Evolutionary conservation across 2,329 filamentous ascomycete species (phyloP), one percentile per base, ranked within the genome.

Genomic region (Aspergillus phoenicis): DNA sequence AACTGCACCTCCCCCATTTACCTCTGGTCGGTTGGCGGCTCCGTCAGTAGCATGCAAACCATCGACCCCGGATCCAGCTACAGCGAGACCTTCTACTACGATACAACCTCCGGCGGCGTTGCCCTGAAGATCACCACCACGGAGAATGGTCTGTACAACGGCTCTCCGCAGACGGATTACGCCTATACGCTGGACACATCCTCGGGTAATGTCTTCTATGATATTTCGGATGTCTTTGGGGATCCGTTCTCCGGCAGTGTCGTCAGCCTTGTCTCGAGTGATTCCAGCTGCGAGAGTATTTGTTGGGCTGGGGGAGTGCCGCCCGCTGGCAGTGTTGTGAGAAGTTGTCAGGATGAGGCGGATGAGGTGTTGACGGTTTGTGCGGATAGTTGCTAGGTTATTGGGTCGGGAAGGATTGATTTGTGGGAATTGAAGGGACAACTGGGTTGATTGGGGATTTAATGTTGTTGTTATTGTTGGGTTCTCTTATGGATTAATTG

Each of bases 151-250:
- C 62, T 79, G 48, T 77, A 71, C 62, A 69, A 75, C 28, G 71
- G 70, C 30, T 74, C 70, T 43, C 65, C 76, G 4, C 74, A 80
- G 66, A 74, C 76, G 45, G 75, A 73, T 63, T 80, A 74, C 63
- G 76, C 78, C 41, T 80, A 80, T 66, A 76, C 73, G 33, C 69
- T 80, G 54, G 71, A 75, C 56, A 28, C 15, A 0, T 69, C 71
- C 43, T 68, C 65, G 51, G 66, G 70, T 45, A 67, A 78, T 60
- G 45, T 49, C 13, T 78, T 74, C 66, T 81, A 81, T 58, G 78
- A 80, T 56, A 66, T 81, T 59, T 77, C 73, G 5, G 74, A 77
- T 68, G 77, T 81, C 57, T 77, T 77, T 52, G 78, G 78, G 3
- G 74, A 78, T 59, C 70, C 78, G 8, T 81, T 81, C 66, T 67